These are phyloP conservation scores for Flaveria ramosissima DNA, from an alignment of 129 eudicot genomes.

Conservation along the genomic window DNA sequence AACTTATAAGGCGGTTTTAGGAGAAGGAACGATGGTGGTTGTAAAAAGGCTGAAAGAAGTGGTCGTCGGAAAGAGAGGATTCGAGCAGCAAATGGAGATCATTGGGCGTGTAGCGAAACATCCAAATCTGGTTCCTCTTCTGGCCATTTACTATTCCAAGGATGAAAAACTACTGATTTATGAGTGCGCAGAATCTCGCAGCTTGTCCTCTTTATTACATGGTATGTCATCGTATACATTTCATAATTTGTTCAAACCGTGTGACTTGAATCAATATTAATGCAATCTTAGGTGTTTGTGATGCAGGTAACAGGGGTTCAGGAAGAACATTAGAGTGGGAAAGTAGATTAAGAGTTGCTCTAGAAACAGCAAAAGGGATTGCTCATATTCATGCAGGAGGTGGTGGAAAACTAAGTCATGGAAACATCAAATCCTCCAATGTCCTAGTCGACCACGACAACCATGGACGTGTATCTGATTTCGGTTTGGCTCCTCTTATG, in stretches of 20 bases:
- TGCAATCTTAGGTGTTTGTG: not conserved
- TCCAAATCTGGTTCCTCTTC: conserved; percentile 65
- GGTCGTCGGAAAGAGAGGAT: conserved; percentile 68
- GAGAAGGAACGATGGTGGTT: conserved; percentile 75
- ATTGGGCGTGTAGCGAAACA: conserved; percentile 62
- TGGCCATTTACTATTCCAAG: conserved; percentile 82
- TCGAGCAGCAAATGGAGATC: conserved; percentile 87
- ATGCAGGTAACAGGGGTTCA: conserved; percentile 58
- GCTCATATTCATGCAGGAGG: conserved; percentile 68
- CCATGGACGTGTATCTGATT: conserved; percentile 60
- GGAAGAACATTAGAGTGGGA: conserved; percentile 84
- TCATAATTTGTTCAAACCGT: not conserved
- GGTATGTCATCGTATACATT: conserved; percentile 41
- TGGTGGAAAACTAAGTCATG: conserved; percentile 59
- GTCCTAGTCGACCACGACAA: conserved; percentile 63
- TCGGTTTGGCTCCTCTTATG: conserved; percentile 69
- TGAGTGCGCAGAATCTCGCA: conserved; percentile 56
- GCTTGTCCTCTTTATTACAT: conserved; percentile 67
- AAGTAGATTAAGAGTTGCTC: conserved; percentile 56
- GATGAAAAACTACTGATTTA: conserved; percentile 29
- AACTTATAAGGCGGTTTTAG: conserved; percentile 78
- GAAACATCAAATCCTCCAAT: conserved; percentile 85
- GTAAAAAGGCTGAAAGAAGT: conserved; percentile 89
- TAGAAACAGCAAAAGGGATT: conserved; percentile 74
- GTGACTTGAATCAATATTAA: too few species aligned